phyloP scores from a whole-genome alignment of 2,329 filamentous ascomycete species.

The Conoideocrella luteorostrata region DNA sequence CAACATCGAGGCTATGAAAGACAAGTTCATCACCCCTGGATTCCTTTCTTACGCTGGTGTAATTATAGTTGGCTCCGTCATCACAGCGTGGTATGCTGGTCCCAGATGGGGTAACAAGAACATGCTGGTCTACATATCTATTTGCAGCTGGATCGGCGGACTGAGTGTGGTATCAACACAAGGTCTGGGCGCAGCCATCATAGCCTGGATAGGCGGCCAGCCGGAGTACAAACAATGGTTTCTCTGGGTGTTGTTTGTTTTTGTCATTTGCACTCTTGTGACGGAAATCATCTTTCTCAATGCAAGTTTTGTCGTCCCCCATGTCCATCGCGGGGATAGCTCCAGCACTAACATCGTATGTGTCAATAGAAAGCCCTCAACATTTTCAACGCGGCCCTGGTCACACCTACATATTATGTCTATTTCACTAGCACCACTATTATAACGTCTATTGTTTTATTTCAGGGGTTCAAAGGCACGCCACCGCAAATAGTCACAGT shows the following conservation, averaged over 20 bases:
- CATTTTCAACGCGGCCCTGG: conserved; percentile 90
- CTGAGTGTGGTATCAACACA: conserved; percentile 93
- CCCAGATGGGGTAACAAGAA: conserved; percentile 91
- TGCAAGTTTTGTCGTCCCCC: conserved; percentile 51
- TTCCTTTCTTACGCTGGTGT: conserved; percentile 83
- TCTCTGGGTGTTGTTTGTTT: conserved; percentile 82
- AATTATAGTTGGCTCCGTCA: conserved; percentile 64
- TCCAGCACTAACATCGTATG: no score
- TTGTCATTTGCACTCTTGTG: conserved; percentile 80
- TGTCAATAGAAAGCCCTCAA: conserved; percentile 96
- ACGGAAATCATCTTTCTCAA: conserved; percentile 96
- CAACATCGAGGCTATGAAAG: conserved; percentile 87
- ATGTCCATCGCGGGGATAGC: no score
- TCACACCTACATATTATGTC: conserved; percentile 97
- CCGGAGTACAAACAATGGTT: conserved; percentile 98
- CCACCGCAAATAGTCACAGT: conserved; percentile 76
- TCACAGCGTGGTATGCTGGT: conserved; percentile 73
- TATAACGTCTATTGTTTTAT: conserved; percentile 85
- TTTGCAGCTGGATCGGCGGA: conserved; percentile 91
- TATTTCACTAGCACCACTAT: conserved; percentile 97
- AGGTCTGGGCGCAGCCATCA: conserved; percentile 82
- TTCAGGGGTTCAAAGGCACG: conserved; percentile 88
- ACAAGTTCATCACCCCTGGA: conserved; percentile 76
- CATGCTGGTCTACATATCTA: conserved; percentile 95
- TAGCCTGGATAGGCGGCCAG: conserved; percentile 75